phyloP scores from a whole-genome alignment of 495 filamentous ascomycete species.

The Neurospora sp. region DNA sequence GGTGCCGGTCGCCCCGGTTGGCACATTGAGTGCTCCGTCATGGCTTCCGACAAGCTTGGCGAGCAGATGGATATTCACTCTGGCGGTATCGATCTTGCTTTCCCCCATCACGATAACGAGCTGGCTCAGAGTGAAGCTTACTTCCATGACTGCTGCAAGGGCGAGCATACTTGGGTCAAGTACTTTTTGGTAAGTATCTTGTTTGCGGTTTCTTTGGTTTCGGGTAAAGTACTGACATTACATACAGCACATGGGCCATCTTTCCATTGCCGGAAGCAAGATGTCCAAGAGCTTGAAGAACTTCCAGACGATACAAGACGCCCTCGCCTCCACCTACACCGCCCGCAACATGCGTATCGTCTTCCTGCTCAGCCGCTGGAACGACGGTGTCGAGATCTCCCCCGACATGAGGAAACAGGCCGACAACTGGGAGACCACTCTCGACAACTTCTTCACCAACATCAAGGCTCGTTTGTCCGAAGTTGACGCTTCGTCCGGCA shows the following conservation, averaged over 20 bases:
- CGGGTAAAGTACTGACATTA: no score
- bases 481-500: slow-evolving; percentile 27
- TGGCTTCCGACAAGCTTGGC: slow-evolving; percentile 82
- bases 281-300: slow-evolving; percentile 97
- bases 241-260: slow-evolving; percentile 71
- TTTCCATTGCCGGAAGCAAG: slow-evolving; percentile 81
- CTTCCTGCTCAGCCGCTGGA: slow-evolving; percentile 82
- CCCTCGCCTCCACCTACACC: slow-evolving; percentile 65
- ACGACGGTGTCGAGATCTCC: slow-evolving; percentile 84
- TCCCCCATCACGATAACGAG: slow-evolving; percentile 96
- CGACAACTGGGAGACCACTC: slow-evolving; percentile 66
- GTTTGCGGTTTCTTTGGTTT: no score
- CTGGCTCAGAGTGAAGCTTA: slow-evolving; percentile 91
- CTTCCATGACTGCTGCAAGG: slow-evolving; percentile 42
- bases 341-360: slow-evolving; percentile 72
- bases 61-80: slow-evolving; percentile 83
- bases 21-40: slow-evolving; percentile 98
- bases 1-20: slow-evolving; percentile 82
- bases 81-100: slow-evolving; percentile 85
- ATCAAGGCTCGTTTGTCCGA: slow-evolving; percentile 48
- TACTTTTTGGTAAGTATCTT: slow-evolving; percentile 57
- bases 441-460: slow-evolving; percentile 91
- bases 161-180: slow-evolving; percentile 74
- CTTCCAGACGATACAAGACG: slow-evolving; percentile 89
- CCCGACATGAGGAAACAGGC: slow-evolving; percentile 65